phyloP scores from a whole-genome alignment of 1,284 basidiomycete species.

The Somion occarium region DNA sequence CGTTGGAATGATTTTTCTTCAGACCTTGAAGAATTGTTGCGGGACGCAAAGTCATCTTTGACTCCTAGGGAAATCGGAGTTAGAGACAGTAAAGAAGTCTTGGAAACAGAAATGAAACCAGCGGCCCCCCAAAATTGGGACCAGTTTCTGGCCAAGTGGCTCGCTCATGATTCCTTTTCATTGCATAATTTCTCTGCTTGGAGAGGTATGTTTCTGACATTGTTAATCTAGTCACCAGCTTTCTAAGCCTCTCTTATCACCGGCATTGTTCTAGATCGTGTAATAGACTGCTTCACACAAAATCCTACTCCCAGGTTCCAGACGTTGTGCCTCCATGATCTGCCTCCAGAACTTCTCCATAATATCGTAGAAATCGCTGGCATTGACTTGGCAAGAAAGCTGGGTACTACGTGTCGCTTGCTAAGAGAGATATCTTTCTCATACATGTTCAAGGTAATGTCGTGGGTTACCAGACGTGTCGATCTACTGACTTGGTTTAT shows the following conservation, averaged over 20 bases:
- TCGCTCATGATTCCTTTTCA: no score
- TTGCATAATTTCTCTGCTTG: no score
- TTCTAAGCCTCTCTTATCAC: background rate
- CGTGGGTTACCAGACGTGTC: background rate
- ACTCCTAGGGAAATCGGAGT: no score
- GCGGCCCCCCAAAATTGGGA: no score
- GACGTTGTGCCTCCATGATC: background rate
- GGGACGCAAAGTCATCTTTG: no score
- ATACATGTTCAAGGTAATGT: conserved; percentile 3
- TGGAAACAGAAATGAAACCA: no score
- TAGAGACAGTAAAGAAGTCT: no score
- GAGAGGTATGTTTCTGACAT: no score
- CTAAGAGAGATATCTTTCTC: background rate
- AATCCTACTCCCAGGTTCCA: conserved; percentile 1
- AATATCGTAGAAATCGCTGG: background rate
- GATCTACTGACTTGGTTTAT: background rate
- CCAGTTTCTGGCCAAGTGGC: no score
- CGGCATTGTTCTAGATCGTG: background rate
- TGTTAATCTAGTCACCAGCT: no score
- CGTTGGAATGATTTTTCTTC: no score
- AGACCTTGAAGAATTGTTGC: no score
- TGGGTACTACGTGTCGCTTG: conserved; percentile 1
- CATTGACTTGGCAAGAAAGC: background rate
- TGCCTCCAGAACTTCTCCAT: conserved; percentile 1
- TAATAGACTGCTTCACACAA: background rate